Evolutionary conservation across 208 protist species (phyloP), one percentile per base, ranked within the genome.

Genomic region (Naegleria lovaniensis): DNA sequence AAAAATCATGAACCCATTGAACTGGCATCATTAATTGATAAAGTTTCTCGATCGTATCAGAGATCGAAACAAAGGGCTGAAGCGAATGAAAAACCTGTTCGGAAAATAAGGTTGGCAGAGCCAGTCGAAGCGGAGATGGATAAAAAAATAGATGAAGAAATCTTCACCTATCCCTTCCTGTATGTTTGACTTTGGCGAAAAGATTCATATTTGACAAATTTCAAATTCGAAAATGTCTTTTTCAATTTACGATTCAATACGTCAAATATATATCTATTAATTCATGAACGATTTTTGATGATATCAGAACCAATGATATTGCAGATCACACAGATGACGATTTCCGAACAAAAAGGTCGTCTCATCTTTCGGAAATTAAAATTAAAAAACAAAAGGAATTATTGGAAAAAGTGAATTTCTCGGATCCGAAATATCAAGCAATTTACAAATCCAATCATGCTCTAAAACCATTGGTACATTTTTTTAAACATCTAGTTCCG

Each of bases 401-500:
- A 29, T 15, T 67, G 22, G 55, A 67, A 29, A 67, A 19, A 67
- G 22, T 67, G 19, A 67, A 29, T 67, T 67, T 67, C 19, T 4
- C 55, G 11, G 55, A 67, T 15, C 55, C 11, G 0, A 67, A 67
- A 67, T 67, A 67, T 29, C 55, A 67, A 67, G 11, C 55, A 2
- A 67, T 67, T 29, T 67, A 29, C 22, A 29, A 15, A 29, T 67
- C 55, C 2, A 29, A 15, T 13, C 22, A 29, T 67, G 19, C 40
- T n/a, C 19, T 51, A n/a, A 22, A 36, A 87, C 83, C 83, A 0
- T 39, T 87, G 0, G 43, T 87, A 13, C 83, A 11, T 16, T 87
- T 87, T 87, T 87, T 87, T 39, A 87, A 87, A 48, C 43, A 51
- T n/a, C 5, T 87, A 15, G 39, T 87, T n/a, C 55, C 55, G 1